Conservation (phyloP, 2,329 filamentous ascomycete species). For the Aaosphaeria pasadenensis region DNA sequence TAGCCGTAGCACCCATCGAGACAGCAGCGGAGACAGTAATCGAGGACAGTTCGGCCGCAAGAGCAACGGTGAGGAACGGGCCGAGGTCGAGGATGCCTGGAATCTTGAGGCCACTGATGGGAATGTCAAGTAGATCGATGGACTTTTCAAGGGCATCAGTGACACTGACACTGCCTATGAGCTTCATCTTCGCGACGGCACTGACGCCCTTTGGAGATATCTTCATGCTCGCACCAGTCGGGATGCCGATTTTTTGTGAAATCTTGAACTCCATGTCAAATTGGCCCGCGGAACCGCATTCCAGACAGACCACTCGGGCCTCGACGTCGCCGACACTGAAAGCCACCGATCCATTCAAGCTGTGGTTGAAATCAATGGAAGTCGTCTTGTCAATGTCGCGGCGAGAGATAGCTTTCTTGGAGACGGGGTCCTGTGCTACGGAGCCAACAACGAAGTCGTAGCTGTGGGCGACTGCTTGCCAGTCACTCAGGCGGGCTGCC, state of each 20-base stretch:
- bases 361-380: slow-evolving; percentile 15
- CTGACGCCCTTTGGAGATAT: slow-evolving; percentile 15
- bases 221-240: slow-evolving; percentile 14
- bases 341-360: slow-evolving; percentile 11
- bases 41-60: slow-evolving; percentile 12
- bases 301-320: slow-evolving; percentile 10
- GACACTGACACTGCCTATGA: slow-evolving; percentile 10
- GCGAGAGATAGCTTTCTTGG: not conserved
- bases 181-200: slow-evolving; percentile 12
- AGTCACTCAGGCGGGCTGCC: slow-evolving; percentile 5
- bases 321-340: slow-evolving; percentile 4
- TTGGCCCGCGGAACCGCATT: slow-evolving; percentile 17
- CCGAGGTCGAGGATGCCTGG: slow-evolving; percentile 18
- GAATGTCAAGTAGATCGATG: slow-evolving; percentile 11
- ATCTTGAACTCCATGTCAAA: slow-evolving; percentile 19
- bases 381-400: slow-evolving; percentile 12
- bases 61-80: slow-evolving; percentile 13
- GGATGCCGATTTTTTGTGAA: slow-evolving; percentile 12
- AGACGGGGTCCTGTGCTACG: not conserved
- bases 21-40: slow-evolving; percentile 9
- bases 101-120: slow-evolving; percentile 14
- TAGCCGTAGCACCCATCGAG: slow-evolving; percentile 9
- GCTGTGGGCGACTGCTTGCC: slow-evolving; percentile 13
- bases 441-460: slow-evolving; percentile 18
- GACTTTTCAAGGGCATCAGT: slow-evolving; percentile 9